Evolutionary conservation across 2,329 filamentous ascomycete genomes (phyloP).

Genomic region (Colletotrichum eremochloae): DNA sequence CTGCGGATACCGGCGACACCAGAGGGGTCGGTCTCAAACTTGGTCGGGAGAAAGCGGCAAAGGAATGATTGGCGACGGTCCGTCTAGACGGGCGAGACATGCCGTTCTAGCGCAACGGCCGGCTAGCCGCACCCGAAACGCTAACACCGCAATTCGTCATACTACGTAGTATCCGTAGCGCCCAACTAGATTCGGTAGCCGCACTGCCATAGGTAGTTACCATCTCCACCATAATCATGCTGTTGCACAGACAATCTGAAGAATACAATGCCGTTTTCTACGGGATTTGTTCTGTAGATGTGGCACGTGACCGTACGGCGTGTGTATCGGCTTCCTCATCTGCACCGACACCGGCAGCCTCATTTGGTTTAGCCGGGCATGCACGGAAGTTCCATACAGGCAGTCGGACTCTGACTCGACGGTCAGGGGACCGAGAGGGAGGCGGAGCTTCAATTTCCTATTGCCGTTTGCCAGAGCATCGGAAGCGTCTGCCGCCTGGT

Average conservation of each 20-base stretch:
- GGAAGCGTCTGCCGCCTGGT: not conserved
- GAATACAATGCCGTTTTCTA: conserved; percentile 9
- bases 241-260: conserved; percentile 18
- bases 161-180: conserved; percentile 27
- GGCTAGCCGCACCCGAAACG: not conserved
- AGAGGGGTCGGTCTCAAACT: conserved; percentile 33
- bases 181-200: conserved; percentile 5
- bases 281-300: not conserved
- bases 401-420: no score
- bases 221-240: conserved; percentile 6
- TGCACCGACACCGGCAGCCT: not conserved
- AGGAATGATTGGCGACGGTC: conserved; percentile 35
- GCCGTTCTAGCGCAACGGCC: conserved; percentile 29
- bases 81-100: conserved; percentile 22
- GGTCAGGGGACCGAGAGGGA: not conserved
- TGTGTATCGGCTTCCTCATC: conserved; percentile 17
- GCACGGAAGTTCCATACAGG: not conserved
- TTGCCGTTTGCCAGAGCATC: not conserved
- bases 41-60: conserved; percentile 39
- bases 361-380: conserved; percentile 12
- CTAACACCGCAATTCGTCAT: conserved; percentile 5
- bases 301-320: conserved; percentile 1
- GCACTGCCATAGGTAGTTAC: not conserved
- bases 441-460: no score
- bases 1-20: conserved; percentile 33